Evolutionary conservation across 495 filamentous ascomycete genomes (phyloP), one percentile per base, ranked within the genome.

Genomic region (Lasiosphaeria miniovina): DNA sequence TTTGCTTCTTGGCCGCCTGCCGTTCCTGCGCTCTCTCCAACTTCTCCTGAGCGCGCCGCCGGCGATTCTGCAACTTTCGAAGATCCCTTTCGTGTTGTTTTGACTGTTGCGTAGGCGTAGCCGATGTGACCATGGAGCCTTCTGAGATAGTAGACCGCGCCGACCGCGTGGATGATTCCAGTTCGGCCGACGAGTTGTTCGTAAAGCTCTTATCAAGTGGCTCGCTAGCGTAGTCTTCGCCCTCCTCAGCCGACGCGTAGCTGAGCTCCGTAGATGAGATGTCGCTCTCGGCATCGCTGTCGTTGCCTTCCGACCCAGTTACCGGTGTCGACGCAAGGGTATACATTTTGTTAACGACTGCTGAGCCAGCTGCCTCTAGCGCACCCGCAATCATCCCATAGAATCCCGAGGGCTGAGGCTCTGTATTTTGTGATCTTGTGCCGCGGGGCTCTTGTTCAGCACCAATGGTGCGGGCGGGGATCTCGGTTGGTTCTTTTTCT

Each of bases 21-120:
- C 77, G 74, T 60, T 81, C 77, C 12, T 80, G 74, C 32, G 77
- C 74, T 57, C 82, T 78, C 72, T 60, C 65, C 0, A 96, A 74
- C 64, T 91, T 90, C 43, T 86, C 83, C 24, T 91, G 84, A 3
- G 90, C 77, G 57, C 88, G 86, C 43, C 79, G 80, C 60, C 88
- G 88, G 58, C 86, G 84, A 6, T 86, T 78, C 11, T 89, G 81
- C 1, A 96, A 82, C 61, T 92, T 94, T 43, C 76, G 74, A 3
- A 96, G 79, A 9, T 94, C 89, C 60, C 86, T 89, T 36, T 92
- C 86, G 60, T 90, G 78, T 45, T 79, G 78, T 31, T 24, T 24
- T 24, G 24, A 24, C 24, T 24, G 24, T 24, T 24, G 24, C 24
- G 24, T 24, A 24, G 49, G 34, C 3, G 56, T 45, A 17, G 33